phyloP scores from a whole-genome alignment of 139 green algal genomes.

The Desmodesmus armatus region DNA sequence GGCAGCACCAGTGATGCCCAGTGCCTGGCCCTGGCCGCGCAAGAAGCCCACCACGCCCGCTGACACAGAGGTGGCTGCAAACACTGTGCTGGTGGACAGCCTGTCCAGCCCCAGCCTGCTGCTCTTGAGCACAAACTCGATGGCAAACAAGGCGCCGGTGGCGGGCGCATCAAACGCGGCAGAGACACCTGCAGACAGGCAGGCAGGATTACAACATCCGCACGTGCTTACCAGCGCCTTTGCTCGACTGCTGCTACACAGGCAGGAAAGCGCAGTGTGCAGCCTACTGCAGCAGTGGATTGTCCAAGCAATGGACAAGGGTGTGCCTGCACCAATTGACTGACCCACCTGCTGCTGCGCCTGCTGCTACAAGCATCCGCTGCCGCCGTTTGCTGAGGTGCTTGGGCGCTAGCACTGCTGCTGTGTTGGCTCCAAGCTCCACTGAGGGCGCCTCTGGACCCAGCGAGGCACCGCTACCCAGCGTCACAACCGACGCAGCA shows the following conservation, averaged over 20 bases:
- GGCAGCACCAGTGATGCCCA: slow-evolving; percentile 61
- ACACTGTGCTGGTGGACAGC: slow-evolving; percentile 65
- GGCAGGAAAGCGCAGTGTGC: too few relatives aligned
- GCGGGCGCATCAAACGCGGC: slow-evolving; percentile 97
- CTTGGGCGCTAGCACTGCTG: slow-evolving; percentile 65
- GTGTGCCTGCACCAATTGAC: background rate
- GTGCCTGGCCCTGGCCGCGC: slow-evolving; percentile 54
- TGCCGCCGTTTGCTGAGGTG: slow-evolving; percentile 70
- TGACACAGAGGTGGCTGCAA: slow-evolving; percentile 53
- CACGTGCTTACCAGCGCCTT: too few relatives aligned
- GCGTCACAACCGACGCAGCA: slow-evolving; percentile 76
- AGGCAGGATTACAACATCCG: too few relatives aligned
- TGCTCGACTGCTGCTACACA: too few relatives aligned
- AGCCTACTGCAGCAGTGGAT: too few relatives aligned
- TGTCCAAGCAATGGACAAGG: too few relatives aligned
- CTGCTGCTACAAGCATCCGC: slow-evolving; percentile 88
- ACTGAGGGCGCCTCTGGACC: slow-evolving; percentile 94
- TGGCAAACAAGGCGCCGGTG: slow-evolving; percentile 93
- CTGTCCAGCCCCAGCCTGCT: slow-evolving; percentile 64
- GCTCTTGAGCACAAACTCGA: slow-evolving; percentile 88
- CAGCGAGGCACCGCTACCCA: slow-evolving; percentile 87
- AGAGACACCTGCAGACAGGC: slow-evolving; percentile 72
- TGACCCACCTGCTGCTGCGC: slow-evolving; percentile 79
- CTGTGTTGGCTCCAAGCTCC: slow-evolving; percentile 91
- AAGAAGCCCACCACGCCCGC: slow-evolving; percentile 61